Base-by-base conservation (phyloP, 2,329 filamentous ascomycete genomes). In the Neospermospora avenae region DNA sequence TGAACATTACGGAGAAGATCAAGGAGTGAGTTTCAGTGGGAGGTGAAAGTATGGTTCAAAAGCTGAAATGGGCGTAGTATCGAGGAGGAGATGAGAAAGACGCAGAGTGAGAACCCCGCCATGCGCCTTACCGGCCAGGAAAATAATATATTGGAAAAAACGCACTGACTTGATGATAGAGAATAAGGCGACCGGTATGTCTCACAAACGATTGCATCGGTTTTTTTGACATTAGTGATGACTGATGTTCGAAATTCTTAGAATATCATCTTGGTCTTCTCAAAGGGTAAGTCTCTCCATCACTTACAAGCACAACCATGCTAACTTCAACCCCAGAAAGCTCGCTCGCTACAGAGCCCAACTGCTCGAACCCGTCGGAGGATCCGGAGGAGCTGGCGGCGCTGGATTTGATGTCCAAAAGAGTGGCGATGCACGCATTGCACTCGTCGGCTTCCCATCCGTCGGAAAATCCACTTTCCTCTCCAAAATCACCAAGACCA, bases 1-100 rank as follows among this genome's bases (percentile, higher is more conserved):
- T 98, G 77, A 98, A 98, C 81, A 99, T 99, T 68, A 98, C 95
- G 67, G 96, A 99, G 58, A 98, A 96, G 84, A 99, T 99, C 81
- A 99, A 99, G 83, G 95, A 98, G 93, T 96, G 78, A 72, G 87
- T 74, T 20, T 31, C 28, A 20, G 18, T 34, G 20, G 28, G 8
- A 41, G 16, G 24, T 31, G 39, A 55, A 28, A 20, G 55, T 52
- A 45, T 65, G 20, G 52, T 55, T 60, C n/a, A 42, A 34, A 44
- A 54, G 52, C 60, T 66, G 53, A 67, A 42, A 35, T 49, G 57
- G n/a, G 59, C 56, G 44, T 69, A 97, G 93, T 87, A 99, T 99
- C 72, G 95, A 99, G 84, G 93, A 96, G 79, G 95, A 99, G 88
- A 99, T 99, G 95, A 88, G 85, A 76, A 93, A 85, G 86, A 99